Evolutionary conservation across 2,329 filamentous ascomycete genomes (phyloP).

Genomic region (Falciphora oryzae): DNA sequence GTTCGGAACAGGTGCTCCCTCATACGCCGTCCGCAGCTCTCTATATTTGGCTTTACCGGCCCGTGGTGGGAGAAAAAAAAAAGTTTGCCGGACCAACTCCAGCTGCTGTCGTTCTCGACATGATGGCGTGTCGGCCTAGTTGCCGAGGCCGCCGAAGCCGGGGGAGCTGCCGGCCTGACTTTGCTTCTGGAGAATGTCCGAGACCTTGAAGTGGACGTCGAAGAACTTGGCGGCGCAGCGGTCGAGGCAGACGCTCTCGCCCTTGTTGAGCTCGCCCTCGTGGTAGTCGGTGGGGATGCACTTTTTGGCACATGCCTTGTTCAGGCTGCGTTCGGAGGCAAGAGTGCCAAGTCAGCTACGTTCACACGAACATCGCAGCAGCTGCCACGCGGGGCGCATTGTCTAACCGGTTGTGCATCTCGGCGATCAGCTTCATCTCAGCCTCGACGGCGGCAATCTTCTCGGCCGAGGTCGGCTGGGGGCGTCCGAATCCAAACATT

Average conservation of each 20-base stretch:
- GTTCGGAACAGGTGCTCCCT: background rate
- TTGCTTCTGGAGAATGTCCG: slow-evolving; percentile 91
- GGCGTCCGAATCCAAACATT: slow-evolving; percentile 43
- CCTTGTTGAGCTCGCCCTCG: slow-evolving; percentile 96
- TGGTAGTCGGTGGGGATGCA: slow-evolving; percentile 91
- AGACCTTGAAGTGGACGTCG: slow-evolving; percentile 96
- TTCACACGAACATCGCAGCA: background rate
- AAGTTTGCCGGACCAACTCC: background rate
- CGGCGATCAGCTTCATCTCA: slow-evolving; percentile 90
- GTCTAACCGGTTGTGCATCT: slow-evolving; percentile 90
- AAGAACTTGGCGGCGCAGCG: slow-evolving; percentile 98
- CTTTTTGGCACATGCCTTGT: slow-evolving; percentile 86
- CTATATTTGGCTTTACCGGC: background rate
- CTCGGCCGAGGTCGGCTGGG: slow-evolving; percentile 89
- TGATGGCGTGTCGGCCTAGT: background rate
- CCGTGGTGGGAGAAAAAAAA: too few species aligned
- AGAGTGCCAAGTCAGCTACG: background rate
- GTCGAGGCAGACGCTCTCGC: slow-evolving; percentile 96
- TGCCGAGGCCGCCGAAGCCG: background rate
- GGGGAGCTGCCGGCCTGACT: slow-evolving; percentile 40
- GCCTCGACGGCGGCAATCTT: slow-evolving; percentile 96
- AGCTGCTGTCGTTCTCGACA: background rate
- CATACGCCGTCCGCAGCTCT: background rate
- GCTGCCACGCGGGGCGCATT: background rate
- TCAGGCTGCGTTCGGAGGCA: slow-evolving; percentile 50